Base-by-base conservation (phyloP, 768 basidiomycete species). In the Phanerochaete sordida region DNA sequence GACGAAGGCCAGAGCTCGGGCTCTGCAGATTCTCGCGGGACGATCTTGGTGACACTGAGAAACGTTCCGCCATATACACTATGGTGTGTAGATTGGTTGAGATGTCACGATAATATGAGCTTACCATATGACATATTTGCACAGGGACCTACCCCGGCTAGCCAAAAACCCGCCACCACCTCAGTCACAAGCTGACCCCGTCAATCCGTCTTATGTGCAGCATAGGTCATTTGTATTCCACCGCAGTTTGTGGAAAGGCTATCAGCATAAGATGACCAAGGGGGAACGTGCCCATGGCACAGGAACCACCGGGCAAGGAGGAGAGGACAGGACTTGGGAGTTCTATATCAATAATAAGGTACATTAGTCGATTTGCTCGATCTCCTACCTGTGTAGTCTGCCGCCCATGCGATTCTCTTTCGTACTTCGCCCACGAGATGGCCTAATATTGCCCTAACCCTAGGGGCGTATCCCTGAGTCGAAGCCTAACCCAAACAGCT, bases 241-340 rank as follows among this genome's bases (percentile, higher is more conserved):
- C 44, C 78, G 90, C 44, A 71, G 71, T 11, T 63, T 76, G 0
- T 98, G 93, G 85, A 83, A 81, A 50, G 93, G 92, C 1, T 98
- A 98, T 66, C 88, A 88, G 65, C 96, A 98, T 71, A 78, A 92
- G n/a, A 90, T 96, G 86, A 97, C 96, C 2, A 90, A 94, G 68
- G 95, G 95, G 5, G 92, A 83, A 76, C 79, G 83, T 70, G 90
- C 72, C 0, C 82, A 82, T 69, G 87, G 84, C 28, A 81, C 76
- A 43, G 84, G 82, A 27, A 87, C 72, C 75, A 91, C 84, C 13
- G 90, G 84, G 37, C 85, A 84, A 68, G 88, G 84, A 9, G 90
- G 85, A 49, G 90, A 87, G 65, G 90, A 93, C 64, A 78, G 91
- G 61, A 94, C 91, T 62, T 95, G 93, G 93, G 91, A 95, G 72